phyloP scores from a whole-genome alignment of 306 rosid genomes.

The Argentina anserina region DNA sequence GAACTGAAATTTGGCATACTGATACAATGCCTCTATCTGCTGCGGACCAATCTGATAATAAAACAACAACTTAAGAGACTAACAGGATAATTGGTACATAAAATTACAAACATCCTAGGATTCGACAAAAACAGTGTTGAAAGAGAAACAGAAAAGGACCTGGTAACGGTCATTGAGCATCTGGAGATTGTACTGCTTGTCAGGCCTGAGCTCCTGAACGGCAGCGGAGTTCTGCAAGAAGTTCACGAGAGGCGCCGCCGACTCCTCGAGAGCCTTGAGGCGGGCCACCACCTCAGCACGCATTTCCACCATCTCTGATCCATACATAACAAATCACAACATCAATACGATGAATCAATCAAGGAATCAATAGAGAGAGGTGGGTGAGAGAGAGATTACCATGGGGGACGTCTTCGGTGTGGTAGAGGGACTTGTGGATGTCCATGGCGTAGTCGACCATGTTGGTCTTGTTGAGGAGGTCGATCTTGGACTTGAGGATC shows the following conservation, averaged over 20 bases:
- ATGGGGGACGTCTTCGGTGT: conserved; percentile 81
- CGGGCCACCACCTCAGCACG: conserved; percentile 52
- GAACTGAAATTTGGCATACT: conserved; percentile 92
- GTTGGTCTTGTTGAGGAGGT: conserved; percentile 82
- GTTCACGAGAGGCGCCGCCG: conserved; percentile 80
- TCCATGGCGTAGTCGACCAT: conserved; percentile 99
- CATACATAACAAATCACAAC: neutral
- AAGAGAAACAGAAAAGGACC: conserved; percentile 29
- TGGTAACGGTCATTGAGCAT: conserved; percentile 88
- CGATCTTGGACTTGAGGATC: conserved; percentile 85
- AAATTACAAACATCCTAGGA: too few species aligned
- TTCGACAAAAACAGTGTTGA: too few species aligned
- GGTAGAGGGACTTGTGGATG: conserved; percentile 83
- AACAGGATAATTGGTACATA: too few species aligned
- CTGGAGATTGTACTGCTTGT: conserved; percentile 85
- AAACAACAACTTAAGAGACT: neutral
- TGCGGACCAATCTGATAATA: conserved; percentile 71
- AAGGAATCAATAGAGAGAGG: neutral
- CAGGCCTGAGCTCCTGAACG: conserved; percentile 80
- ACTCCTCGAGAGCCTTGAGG: conserved; percentile 61
- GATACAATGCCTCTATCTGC: conserved; percentile 91
- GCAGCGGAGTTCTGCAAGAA: conserved; percentile 77
- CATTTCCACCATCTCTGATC: conserved; percentile 33
- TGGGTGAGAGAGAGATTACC: conserved; percentile 8
- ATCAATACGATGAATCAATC: neutral